These are phyloP conservation scores for Colletotrichum costaricense DNA, from an alignment of 2,329 filamentous ascomycete species.

Conservation along the genomic window DNA sequence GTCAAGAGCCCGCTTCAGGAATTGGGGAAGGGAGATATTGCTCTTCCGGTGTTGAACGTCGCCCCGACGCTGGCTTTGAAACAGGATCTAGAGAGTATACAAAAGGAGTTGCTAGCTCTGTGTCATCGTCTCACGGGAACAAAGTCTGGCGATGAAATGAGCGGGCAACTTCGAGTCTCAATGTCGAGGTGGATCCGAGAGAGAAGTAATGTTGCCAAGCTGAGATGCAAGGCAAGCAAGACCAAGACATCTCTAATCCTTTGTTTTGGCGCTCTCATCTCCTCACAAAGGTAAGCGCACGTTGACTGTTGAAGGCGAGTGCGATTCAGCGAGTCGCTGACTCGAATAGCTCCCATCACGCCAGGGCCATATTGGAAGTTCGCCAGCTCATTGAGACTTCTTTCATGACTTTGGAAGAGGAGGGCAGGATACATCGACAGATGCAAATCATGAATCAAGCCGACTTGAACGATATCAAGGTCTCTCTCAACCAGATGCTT, in stretches of 20 bases:
- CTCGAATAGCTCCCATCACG: neutral
- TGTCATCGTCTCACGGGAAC: neutral
- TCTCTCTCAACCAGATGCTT: neutral
- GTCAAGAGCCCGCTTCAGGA: neutral
- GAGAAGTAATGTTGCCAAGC: neutral
- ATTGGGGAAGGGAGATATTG: neutral
- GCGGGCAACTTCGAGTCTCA: neutral
- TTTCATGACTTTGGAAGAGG: neutral
- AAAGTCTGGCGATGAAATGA: neutral
- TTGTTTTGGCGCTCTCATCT: neutral
- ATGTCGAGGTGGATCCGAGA: slow-evolving; percentile 7
- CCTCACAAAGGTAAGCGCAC: slow-evolving; percentile 1
- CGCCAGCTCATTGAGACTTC: neutral
- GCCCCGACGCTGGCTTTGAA: neutral
- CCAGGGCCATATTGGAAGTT: neutral
- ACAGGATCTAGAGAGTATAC: neutral
- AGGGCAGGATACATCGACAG: neutral
- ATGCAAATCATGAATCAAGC: neutral
- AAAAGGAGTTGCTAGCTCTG: neutral
- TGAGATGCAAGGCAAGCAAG: neutral
- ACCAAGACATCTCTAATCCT: neutral
- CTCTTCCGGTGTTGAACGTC: neutral
- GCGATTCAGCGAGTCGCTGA: neutral
- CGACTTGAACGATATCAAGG: neutral
- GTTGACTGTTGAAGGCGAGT: neutral